phyloP scores from a whole-genome alignment of 2,329 filamentous ascomycete species.

The Emmonsiellopsis sp. region DNA sequence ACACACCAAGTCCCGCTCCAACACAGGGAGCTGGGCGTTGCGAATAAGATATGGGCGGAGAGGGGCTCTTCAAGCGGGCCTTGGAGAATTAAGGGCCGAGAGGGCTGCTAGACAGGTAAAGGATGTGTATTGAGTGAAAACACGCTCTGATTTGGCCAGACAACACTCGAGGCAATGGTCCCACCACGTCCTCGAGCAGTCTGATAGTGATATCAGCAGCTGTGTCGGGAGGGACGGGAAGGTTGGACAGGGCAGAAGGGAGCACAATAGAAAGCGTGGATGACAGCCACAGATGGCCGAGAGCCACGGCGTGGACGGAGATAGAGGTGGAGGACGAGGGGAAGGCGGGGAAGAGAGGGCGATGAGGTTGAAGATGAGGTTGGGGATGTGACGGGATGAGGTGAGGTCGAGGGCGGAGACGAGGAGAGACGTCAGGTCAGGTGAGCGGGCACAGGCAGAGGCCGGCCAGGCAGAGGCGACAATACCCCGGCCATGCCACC shows the following conservation, averaged over 20 bases:
- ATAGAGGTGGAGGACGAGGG: neutral
- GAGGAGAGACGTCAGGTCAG: neutral
- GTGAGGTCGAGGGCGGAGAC: neutral
- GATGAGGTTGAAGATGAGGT: neutral
- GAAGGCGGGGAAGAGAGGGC: neutral
- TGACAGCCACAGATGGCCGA: neutral
- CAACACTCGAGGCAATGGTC: too few relatives aligned
- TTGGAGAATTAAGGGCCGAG: too few relatives aligned
- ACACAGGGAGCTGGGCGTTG: too few relatives aligned
- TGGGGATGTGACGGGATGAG: neutral
- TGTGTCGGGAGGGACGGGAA: neutral
- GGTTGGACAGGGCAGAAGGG: neutral
- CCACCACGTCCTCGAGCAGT: too few relatives aligned
- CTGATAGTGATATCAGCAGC: neutral
- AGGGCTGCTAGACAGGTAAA: too few relatives aligned
- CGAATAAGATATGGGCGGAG: too few relatives aligned
- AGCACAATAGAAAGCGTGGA: neutral
- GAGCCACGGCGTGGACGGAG: neutral
- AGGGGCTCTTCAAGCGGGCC: too few relatives aligned
- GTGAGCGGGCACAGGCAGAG: neutral
- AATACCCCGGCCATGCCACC: neutral
- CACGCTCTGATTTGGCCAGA: too few relatives aligned
- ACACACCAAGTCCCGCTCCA: too few relatives aligned
- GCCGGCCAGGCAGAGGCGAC: neutral
- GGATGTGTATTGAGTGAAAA: too few relatives aligned